These are phyloP conservation scores for Trichoderma asperellum DNA, from an alignment of 2,329 filamentous ascomycete genomes.

Conservation along the genomic window DNA sequence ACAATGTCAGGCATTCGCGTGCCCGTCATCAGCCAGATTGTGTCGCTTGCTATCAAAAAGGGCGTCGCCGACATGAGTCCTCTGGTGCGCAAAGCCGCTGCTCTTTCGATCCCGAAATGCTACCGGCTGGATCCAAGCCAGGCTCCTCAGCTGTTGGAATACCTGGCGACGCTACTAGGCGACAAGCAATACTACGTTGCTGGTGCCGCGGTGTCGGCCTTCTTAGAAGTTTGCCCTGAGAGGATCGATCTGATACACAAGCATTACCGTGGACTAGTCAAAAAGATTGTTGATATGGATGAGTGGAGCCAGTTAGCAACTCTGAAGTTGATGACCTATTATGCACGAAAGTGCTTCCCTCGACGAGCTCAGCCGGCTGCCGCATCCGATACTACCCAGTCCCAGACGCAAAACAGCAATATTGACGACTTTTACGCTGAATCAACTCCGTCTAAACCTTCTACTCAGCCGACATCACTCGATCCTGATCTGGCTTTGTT, in stretches of 20 bases:
- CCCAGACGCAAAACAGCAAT: conserved; percentile 29
- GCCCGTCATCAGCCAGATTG: conserved; percentile 96
- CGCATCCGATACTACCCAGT: conserved; percentile 34
- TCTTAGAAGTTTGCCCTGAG: conserved; percentile 86
- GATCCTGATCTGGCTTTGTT: conserved; percentile 84
- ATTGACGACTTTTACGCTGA: conserved; percentile 84
- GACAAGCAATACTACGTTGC: conserved; percentile 98
- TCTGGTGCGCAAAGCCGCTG: conserved; percentile 88
- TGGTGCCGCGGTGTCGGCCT: conserved; percentile 87
- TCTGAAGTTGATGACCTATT: conserved; percentile 78
- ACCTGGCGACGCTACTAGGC: conserved; percentile 74
- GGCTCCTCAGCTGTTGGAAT: conserved; percentile 81
- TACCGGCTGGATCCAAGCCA: conserved; percentile 87
- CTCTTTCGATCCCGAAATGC: conserved; percentile 93
- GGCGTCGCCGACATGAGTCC: conserved; percentile 93
- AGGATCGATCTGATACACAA: conserved; percentile 86
- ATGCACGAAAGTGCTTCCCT: conserved; percentile 87
- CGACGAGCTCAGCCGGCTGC: conserved; percentile 62
- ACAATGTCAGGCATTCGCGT: conserved; percentile 99
- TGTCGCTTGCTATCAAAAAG: conserved; percentile 93
- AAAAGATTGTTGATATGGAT: conserved; percentile 97
- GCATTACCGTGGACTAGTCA: conserved; percentile 82
- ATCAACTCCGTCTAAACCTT: conserved; percentile 47
- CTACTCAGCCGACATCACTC: conserved; percentile 56
- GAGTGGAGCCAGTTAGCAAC: conserved; percentile 95